These are phyloP conservation scores for Gnomoniopsis smithogilvyi DNA, from an alignment of 2,329 filamentous ascomycete species.

Conservation along the genomic window DNA sequence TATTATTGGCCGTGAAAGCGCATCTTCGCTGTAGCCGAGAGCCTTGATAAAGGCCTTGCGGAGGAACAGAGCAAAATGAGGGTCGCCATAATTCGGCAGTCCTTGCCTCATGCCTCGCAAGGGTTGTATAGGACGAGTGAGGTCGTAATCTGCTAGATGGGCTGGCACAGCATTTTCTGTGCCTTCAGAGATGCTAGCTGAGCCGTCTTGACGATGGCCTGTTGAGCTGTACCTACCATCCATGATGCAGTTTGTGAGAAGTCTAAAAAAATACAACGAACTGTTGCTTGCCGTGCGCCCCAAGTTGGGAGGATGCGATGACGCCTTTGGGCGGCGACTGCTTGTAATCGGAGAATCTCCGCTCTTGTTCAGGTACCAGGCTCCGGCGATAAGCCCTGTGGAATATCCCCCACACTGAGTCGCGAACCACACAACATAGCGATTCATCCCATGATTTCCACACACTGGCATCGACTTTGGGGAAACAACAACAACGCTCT, in stretches of 20 bases:
- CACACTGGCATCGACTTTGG: too few species aligned
- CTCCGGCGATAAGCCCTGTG: background rate
- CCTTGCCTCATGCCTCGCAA: constrained; percentile 58
- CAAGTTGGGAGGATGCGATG: background rate
- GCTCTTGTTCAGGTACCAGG: background rate
- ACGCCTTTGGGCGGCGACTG: background rate
- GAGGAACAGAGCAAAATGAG: constrained; percentile 72
- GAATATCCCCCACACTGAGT: background rate
- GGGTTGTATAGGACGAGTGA: constrained; percentile 48
- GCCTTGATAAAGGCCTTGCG: constrained; percentile 78
- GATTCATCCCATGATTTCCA: too few species aligned
- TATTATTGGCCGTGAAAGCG: constrained; percentile 67
- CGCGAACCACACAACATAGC: too few species aligned
- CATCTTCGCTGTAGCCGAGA: constrained; percentile 69
- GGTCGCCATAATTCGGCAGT: constrained; percentile 67
- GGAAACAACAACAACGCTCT: too few species aligned
- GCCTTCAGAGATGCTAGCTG: background rate
- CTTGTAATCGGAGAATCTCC: background rate
- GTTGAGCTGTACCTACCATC: background rate
- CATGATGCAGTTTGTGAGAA: background rate
- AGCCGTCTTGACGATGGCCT: background rate
- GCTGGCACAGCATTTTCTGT: constrained; percentile 26
- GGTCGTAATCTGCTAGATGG: constrained; percentile 59
- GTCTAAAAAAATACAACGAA: too few species aligned
- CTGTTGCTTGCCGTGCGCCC: background rate